Conservation (phyloP, 305 asterid species). For the Fraxinus baroniana region DNA sequence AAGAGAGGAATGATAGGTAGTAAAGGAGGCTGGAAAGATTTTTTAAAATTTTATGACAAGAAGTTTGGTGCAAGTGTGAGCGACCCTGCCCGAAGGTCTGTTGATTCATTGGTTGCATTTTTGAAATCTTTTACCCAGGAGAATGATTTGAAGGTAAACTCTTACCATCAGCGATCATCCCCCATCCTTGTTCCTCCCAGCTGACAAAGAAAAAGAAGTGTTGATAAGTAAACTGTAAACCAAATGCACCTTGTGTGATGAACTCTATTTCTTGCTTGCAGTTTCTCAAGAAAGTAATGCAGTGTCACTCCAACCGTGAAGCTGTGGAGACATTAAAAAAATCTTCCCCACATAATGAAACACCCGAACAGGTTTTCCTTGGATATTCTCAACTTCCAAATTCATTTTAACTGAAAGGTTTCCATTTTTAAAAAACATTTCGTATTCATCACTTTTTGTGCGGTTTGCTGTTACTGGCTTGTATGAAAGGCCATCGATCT, state of each 20-base stretch:
- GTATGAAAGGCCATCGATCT: not conserved
- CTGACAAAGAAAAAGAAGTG: not conserved
- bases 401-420: not conserved
- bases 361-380: slow-evolving; percentile 69
- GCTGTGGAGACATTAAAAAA: slow-evolving; percentile 49
- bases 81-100: slow-evolving; percentile 76
- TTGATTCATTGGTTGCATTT: slow-evolving; percentile 60
- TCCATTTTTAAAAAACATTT: not conserved
- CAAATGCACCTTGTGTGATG: not conserved
- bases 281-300: slow-evolving; percentile 63
- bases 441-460: not conserved
- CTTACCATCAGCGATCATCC: not conserved
- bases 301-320: slow-evolving; percentile 57
- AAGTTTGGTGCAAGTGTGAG: slow-evolving; percentile 74
- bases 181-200: not conserved
- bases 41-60: slow-evolving; percentile 60
- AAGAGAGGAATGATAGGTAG: slow-evolving; percentile 70
- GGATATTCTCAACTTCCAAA: not conserved
- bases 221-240: not conserved
- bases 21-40: slow-evolving; percentile 86
- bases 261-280: slow-evolving; percentile 33
- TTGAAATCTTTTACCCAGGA: slow-evolving; percentile 50
- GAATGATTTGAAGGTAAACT: slow-evolving; percentile 60
- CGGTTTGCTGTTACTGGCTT: not conserved
- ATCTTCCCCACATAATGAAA: slow-evolving; percentile 51